A percentile compares a stretch with the other conserved stretches of the same genome.
These are phyloP conservation scores for Emericellopsis atlantica DNA, from an alignment of 2,329 filamentous ascomycete genomes.

Conservation along the genomic window DNA sequence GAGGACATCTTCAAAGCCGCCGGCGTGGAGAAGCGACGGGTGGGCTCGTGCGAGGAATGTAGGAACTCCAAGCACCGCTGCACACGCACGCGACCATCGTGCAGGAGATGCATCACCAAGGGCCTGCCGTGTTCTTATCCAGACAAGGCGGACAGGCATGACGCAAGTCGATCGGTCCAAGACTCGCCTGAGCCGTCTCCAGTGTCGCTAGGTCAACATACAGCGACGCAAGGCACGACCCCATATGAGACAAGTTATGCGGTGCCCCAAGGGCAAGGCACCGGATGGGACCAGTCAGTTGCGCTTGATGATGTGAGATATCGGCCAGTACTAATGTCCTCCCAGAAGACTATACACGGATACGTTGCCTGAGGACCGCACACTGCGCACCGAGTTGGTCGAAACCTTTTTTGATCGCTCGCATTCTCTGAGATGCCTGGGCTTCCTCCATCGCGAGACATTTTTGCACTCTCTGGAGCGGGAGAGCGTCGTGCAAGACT, in stretches of 20 bases:
- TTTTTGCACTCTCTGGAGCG: slow-evolving; percentile 11
- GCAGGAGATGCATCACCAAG: slow-evolving; percentile 10
- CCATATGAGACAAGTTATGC: too few relatives aligned
- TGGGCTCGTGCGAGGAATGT: slow-evolving; percentile 14
- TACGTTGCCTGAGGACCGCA: slow-evolving; percentile 6
- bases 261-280: neutral
- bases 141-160: neutral
- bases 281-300: neutral
- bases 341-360: slow-evolving; percentile 6
- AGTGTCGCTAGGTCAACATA: neutral
- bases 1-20: slow-evolving; percentile 13
- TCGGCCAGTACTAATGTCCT: neutral
- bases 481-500: slow-evolving; percentile 8
- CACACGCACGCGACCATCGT: slow-evolving; percentile 11
- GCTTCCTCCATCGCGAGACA: slow-evolving; percentile 11
- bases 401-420: slow-evolving; percentile 8
- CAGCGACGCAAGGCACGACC: too few relatives aligned
- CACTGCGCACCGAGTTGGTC: slow-evolving; percentile 5
- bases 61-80: slow-evolving; percentile 13
- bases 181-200: neutral
- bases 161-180: neutral
- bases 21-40: slow-evolving; percentile 13
- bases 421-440: slow-evolving; percentile 10
- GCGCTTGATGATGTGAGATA: neutral
- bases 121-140: slow-evolving; percentile 1